A percentile compares a stretch with the other conserved stretches of the same genome.
phyloP scores from a whole-genome alignment of 108 stramenopile genomes.

The Aurantiochytrium sp. region DNA sequence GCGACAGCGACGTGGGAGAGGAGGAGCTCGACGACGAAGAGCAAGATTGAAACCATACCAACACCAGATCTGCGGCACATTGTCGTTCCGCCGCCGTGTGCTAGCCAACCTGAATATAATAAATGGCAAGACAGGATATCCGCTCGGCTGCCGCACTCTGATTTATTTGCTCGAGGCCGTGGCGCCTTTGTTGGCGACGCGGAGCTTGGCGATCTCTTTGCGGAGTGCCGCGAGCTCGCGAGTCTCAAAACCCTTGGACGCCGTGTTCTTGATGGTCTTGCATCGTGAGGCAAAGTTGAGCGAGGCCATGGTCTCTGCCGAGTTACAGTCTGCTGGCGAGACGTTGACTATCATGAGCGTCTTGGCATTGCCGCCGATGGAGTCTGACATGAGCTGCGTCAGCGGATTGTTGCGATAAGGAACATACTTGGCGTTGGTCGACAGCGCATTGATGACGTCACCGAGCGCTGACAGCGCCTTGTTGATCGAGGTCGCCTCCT shows the following conservation, averaged over 20 bases:
- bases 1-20: too few relatives aligned
- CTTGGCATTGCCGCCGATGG: conserved; percentile 46
- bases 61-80: too few relatives aligned
- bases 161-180: too few relatives aligned
- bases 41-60: too few relatives aligned
- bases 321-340: conserved; percentile 42
- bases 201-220: conserved; percentile 40
- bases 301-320: conserved; percentile 22
- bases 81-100: too few relatives aligned
- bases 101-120: too few relatives aligned
- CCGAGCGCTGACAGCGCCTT: conserved; percentile 32
- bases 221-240: conserved; percentile 31
- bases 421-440: conserved; percentile 22
- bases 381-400: conserved; percentile 49
- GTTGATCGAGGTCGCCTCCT: conserved; percentile 35
- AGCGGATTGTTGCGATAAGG: conserved; percentile 48
- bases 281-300: conserved; percentile 42
- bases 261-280: conserved; percentile 36
- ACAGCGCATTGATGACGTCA: conserved; percentile 44
- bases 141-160: too few relatives aligned
- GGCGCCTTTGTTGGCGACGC: not conserved
- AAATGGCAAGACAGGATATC: too few relatives aligned
- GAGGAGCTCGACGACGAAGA: not conserved
- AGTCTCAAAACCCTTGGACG: conserved; percentile 22
- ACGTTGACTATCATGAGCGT: conserved; percentile 44